These are phyloP conservation scores for Diversispora eburnea DNA, from an alignment of 192 early-diverging fungal species.

Conservation along the genomic window DNA sequence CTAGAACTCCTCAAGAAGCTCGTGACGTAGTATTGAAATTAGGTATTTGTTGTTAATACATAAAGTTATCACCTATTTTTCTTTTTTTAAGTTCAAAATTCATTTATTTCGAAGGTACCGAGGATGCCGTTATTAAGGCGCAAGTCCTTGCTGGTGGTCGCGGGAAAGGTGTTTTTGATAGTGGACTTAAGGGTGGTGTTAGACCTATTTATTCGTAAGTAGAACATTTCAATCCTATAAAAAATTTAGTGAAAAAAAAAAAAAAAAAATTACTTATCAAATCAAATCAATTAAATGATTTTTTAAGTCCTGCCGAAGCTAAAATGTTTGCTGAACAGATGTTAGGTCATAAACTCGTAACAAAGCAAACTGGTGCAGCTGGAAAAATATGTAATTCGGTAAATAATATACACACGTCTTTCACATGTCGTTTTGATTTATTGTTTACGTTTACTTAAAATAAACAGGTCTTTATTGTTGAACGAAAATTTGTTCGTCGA, in stretches of 20 bases:
- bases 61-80: neutral
- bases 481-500: constrained; percentile 93
- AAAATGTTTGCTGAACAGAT: constrained; percentile 88
- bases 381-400: constrained; percentile 93
- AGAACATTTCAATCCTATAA: neutral
- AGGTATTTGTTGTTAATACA: constrained; percentile 44
- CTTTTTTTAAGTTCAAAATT: neutral
- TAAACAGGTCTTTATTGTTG: constrained; percentile 80
- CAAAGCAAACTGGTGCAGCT: constrained; percentile 95
- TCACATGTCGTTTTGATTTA: neutral
- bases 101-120: constrained; percentile 38
- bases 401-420: neutral
- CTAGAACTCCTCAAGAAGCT: constrained; percentile 84
- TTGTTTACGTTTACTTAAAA: neutral
- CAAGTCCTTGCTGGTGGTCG: constrained; percentile 98
- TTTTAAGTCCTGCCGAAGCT: constrained; percentile 76
- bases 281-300: constrained; percentile 12
- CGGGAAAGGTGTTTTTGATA: constrained; percentile 96
- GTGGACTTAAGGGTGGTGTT: constrained; percentile 95
- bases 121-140: constrained; percentile 71
- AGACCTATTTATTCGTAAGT: constrained; percentile 86
- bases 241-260: neutral
- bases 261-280: constrained; percentile 9
- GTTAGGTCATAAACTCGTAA: constrained; percentile 96
- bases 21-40: constrained; percentile 79